Evolutionary conservation across 495 filamentous ascomycete genomes (phyloP).

Genomic region (Trichocladium antarcticum): DNA sequence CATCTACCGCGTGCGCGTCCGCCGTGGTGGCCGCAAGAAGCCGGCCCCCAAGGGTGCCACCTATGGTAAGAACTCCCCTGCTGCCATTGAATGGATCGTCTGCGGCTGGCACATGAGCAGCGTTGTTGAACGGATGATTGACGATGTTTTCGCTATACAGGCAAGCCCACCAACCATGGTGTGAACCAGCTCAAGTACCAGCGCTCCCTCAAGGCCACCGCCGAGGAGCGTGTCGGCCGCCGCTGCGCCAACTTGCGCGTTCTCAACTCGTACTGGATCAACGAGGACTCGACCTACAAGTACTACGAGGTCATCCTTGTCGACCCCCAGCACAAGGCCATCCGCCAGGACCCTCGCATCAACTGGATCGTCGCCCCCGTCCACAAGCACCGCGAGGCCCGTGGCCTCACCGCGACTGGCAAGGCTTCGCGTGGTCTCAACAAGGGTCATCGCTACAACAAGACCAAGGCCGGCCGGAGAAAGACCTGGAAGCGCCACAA

Average conservation of each 20-base stretch:
- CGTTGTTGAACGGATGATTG: conserved; percentile 6
- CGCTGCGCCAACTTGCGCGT: conserved; percentile 97
- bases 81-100: not conserved
- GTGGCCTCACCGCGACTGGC: conserved; percentile 93
- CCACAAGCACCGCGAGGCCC: conserved; percentile 98
- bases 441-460: conserved; percentile 98
- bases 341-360: conserved; percentile 96
- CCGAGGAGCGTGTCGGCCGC: conserved; percentile 98
- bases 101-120: not conserved
- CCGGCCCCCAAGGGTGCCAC: conserved; percentile 96
- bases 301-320: conserved; percentile 99
- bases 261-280: conserved; percentile 99
- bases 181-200: conserved; percentile 99
- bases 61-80: conserved; percentile 55
- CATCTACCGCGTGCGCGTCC: conserved; percentile 96
- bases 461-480: conserved; percentile 85
- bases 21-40: conserved; percentile 93
- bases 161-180: conserved; percentile 99
- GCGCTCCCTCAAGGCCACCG: conserved; percentile 90
- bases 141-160: conserved; percentile 33
- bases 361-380: conserved; percentile 99
- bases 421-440: conserved; percentile 98
- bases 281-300: conserved; percentile 99
- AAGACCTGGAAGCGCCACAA: conserved; percentile 99
- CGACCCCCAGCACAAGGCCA: conserved; percentile 99